Base-by-base conservation (phyloP, 2,329 filamentous ascomycete genomes). In the Coniochaeta ligniaria region DNA sequence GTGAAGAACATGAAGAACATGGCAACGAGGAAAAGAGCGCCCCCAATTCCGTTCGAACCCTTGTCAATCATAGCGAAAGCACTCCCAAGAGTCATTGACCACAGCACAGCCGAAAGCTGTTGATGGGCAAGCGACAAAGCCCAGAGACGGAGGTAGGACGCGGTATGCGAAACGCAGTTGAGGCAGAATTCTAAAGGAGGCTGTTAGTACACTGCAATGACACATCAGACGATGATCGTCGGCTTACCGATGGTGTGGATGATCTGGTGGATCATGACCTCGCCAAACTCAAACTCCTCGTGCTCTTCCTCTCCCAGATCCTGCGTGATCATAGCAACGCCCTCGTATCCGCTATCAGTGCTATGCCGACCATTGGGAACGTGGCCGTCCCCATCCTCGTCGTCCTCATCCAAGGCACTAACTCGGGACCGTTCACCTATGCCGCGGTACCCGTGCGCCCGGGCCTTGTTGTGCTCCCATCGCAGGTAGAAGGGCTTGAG, bases 121-220 rank as follows among this genome's bases (percentile, higher is more conserved):
- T 99, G 95, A 81, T 99, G 95, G 35, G 95, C 95, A 62, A 99
- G 88, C 1, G 95, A 99, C 68, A 99, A 77, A 35, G 95, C 95
- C 95, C 95, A 99, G 52, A 99, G 90, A 81, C 95, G 95, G 56
- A 99, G 89, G 77, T 99, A 99, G 1, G 95, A 99, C 5, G 95
- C 95, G 5, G 96, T 99, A 78, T 99, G 95, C 33, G 95, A 99
- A 64, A 99, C 94, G 75, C 94, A 98, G 82, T 99, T 99, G 69
- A 99, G 83, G 73, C 95, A 99, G 80, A 99, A 99, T 83, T 99
- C 92, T 92, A 66, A 35, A 33, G 9, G 17, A 9, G 20, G 5
- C 16, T 35, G 63, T 78, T 72, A 79, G 72, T 52, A 17, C 26
- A 57, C 17, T 41, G 20, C 9, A 6, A 36, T 36, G 3, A 36